Base-by-base conservation (phyloP, 179 eudicot species). In the Dionaea muscipula region DNA sequence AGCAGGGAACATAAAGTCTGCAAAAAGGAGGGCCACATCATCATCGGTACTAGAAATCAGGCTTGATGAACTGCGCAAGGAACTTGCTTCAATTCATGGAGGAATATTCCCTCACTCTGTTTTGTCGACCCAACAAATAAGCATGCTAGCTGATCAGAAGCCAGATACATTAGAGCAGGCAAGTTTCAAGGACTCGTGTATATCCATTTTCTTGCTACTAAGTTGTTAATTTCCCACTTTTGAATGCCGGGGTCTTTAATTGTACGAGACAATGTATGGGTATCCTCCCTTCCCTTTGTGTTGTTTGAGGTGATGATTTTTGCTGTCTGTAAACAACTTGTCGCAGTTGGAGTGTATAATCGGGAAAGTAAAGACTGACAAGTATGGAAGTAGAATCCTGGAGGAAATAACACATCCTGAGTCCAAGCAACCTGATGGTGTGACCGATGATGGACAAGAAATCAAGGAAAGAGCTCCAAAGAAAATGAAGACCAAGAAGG, bases 41-140 rank as follows among this genome's bases (percentile, higher is more conserved):
- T 64, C 80, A 63, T 78, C 83, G 15, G 74, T 72, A 33, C 61
- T 91, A 72, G 96, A 79, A 67, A 26, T 66, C 41, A 76, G 77
- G 67, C 86, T 91, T 38, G 96, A 84, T 60, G 73, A 79, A 70
- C 71, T 91, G 47, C 85, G 98, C 18, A 87, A 87, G 66, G 89
- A 87, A 68, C 79, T 91, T 35, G 82, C 96, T 46, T 72, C 78
- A 7, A 55, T 44, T 63, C 77, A 84, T 64, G 96, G 89, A 31
- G 94, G 86, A 56, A 84, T 84, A 72, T 91, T 87, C 59, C 98
- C 98, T 67, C 98, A 91, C 67, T 87, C 98, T 13, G 67, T 91
- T 23, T 64, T 91, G 61, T 87, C 96, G 40, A 68, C 96, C 50
- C 98, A 87, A 56, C 98, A 87, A 68, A 87, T 91, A 52, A 69